Evolutionary conservation across 148 eudicot genomes (phyloP).

Genomic region (Amaranthus palmeri): DNA sequence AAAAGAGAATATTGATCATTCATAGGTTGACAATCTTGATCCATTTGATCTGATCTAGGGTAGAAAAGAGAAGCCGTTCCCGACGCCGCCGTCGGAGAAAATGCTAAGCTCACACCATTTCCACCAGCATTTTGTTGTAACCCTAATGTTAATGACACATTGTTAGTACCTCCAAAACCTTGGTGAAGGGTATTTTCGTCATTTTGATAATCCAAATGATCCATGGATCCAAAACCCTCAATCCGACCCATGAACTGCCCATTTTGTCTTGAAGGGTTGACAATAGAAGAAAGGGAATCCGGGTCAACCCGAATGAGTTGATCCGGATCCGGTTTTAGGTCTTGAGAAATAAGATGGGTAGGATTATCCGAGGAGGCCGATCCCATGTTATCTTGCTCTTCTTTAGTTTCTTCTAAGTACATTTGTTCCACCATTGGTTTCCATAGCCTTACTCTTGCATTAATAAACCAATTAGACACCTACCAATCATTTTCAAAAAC

Average conservation of each 20-base stretch:
- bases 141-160: constrained; percentile 82
- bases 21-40: constrained; percentile 46
- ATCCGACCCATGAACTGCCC: constrained; percentile 42
- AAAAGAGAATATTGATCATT: constrained; percentile 49
- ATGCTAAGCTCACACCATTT: constrained; percentile 60
- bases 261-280: constrained; percentile 38
- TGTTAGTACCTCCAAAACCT: constrained; percentile 31
- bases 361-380: constrained; percentile 31
- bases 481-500: constrained; percentile 15
- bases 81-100: constrained; percentile 35
- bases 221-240: constrained; percentile 45
- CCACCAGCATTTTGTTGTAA: constrained; percentile 74
- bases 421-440: constrained; percentile 99
- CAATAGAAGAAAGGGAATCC: constrained; percentile 61
- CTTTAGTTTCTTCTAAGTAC: constrained; percentile 87
- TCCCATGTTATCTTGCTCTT: constrained; percentile 32
- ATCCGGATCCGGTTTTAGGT: constrained; percentile 63
- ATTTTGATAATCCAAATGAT: constrained; percentile 45
- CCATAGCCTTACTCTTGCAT: constrained; percentile 97
- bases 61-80: constrained; percentile 49
- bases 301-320: constrained; percentile 59
- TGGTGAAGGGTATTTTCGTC: constrained; percentile 26
- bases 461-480: constrained; percentile 99
- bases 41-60: constrained; percentile 44
- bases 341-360: constrained; percentile 29